Evolutionary conservation across 352 stramenopile genomes (phyloP).

Genomic region (Pythium monospermum): DNA sequence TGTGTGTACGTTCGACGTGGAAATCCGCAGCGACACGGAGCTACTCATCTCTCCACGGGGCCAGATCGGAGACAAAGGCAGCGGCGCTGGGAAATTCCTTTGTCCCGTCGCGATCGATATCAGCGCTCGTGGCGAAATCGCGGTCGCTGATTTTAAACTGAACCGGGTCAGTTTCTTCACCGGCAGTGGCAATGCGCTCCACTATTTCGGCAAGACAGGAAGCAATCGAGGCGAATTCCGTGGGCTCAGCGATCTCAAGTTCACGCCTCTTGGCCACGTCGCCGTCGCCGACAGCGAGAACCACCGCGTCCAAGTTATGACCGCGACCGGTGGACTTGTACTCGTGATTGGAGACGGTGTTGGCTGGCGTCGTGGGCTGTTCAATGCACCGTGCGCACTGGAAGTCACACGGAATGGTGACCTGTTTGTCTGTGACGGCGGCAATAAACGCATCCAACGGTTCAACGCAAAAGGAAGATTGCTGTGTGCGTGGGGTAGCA

Average conservation of each 20-base stretch:
- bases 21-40: slow-evolving; percentile 19
- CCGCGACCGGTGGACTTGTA: slow-evolving; percentile 34
- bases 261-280: slow-evolving; percentile 40
- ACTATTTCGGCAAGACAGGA: slow-evolving; percentile 43
- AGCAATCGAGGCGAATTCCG: slow-evolving; percentile 42
- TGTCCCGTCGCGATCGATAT: slow-evolving; percentile 46
- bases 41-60: slow-evolving; percentile 9
- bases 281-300: slow-evolving; percentile 52
- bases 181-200: slow-evolving; percentile 35
- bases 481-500: slow-evolving; percentile 39
- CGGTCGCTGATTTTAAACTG: slow-evolving; percentile 48
- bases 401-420: slow-evolving; percentile 37
- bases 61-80: slow-evolving; percentile 35
- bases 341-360: slow-evolving; percentile 29
- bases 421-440: slow-evolving; percentile 52
- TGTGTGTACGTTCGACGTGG: slow-evolving; percentile 25
- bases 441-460: slow-evolving; percentile 57
- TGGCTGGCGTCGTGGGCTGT: slow-evolving; percentile 28
- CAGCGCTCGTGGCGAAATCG: slow-evolving; percentile 45
- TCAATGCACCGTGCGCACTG: slow-evolving; percentile 34
- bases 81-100: slow-evolving; percentile 38
- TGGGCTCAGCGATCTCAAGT: slow-evolving; percentile 43
- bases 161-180: slow-evolving; percentile 57
- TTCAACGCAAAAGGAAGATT: slow-evolving; percentile 39
- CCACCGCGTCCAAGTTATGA: slow-evolving; percentile 53